Conservation (phyloP, 805 yeast genomes). For the Candida piceae region DNA sequence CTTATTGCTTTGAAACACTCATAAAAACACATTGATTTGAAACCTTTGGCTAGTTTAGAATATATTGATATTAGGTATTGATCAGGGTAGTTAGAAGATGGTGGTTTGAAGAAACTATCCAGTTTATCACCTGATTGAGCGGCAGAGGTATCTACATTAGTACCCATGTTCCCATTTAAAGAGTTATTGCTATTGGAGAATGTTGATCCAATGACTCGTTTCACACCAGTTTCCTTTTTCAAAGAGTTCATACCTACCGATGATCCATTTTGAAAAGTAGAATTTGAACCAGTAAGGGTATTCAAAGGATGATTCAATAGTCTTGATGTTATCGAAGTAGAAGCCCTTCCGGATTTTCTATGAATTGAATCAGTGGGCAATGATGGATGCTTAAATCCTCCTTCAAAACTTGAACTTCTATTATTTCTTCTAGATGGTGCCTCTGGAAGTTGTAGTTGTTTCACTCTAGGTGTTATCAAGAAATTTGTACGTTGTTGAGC, state of each 20-base stretch:
- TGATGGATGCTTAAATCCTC: constrained; percentile 22
- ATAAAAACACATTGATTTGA: constrained; percentile 53
- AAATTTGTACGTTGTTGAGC: constrained; percentile 12
- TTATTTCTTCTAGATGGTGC: constrained; percentile 36
- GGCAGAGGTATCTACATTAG: constrained; percentile 7
- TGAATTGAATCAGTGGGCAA: constrained; percentile 20
- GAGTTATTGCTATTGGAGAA: constrained; percentile 6
- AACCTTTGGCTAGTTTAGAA: constrained; percentile 54
- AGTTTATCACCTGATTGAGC: not conserved
- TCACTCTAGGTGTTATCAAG: constrained; percentile 38
- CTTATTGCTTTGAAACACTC: constrained; percentile 81
- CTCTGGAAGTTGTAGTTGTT: constrained; percentile 31
- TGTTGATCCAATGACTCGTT: constrained; percentile 23
- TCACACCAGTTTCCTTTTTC: constrained; percentile 16
- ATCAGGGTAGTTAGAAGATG: constrained; percentile 21
- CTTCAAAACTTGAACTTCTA: constrained; percentile 19
- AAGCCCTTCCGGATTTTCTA: constrained; percentile 22
- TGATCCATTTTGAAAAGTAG: constrained; percentile 11
- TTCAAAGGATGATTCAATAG: constrained; percentile 23
- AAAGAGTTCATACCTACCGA: constrained; percentile 3
- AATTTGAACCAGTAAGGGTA: constrained; percentile 20
- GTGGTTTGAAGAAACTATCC: constrained; percentile 8
- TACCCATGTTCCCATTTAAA: constrained; percentile 4
- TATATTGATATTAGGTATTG: constrained; percentile 44
- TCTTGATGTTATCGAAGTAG: constrained; percentile 28